These are phyloP conservation scores for Pleurotus tuoliensis DNA, from an alignment of 768 basidiomycete species.

Conservation along the genomic window DNA sequence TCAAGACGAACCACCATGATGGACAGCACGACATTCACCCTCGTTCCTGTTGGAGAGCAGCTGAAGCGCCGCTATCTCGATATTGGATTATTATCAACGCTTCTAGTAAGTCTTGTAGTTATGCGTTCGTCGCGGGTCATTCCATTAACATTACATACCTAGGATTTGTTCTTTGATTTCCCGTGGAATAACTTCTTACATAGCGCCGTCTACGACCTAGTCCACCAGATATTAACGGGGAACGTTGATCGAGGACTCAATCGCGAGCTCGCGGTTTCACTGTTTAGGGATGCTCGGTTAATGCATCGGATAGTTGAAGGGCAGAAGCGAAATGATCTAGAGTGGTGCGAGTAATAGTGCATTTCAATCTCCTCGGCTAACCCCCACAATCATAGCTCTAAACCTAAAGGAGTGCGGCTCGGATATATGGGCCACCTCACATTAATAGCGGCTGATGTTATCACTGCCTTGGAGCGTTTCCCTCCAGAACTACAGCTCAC, in stretches of 20 bases:
- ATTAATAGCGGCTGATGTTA: conserved; percentile 92
- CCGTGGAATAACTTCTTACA: conserved; percentile 99
- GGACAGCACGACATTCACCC: conserved; percentile 28
- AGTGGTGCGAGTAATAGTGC: conserved; percentile 45
- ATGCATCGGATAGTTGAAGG: conserved; percentile 87
- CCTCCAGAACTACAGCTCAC: conserved; percentile 69
- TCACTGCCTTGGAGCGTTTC: conserved; percentile 84
- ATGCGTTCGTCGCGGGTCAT: not conserved
- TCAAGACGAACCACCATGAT: conserved; percentile 42
- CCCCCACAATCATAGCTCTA: conserved; percentile 37
- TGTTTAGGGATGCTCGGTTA: conserved; percentile 84
- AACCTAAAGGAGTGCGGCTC: conserved; percentile 74
- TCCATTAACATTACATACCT: conserved; percentile 7
- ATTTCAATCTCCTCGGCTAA: not conserved
- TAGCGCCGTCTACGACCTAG: conserved; percentile 91
- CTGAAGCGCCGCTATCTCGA: conserved; percentile 80
- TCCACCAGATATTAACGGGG: conserved; percentile 93
- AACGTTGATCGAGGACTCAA: conserved; percentile 80
- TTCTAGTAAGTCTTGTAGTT: conserved; percentile 59
- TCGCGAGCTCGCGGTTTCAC: conserved; percentile 73
- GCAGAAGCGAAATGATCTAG: conserved; percentile 72
- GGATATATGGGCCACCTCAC: conserved; percentile 98
- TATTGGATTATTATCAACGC: conserved; percentile 63
- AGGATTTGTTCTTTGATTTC: conserved; percentile 95
- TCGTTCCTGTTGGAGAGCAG: conserved; percentile 65